Percentiles rank a stretch among this genome's conserved stretches.
Conservation (phyloP, 345 rosid species). For the Clausena lansium region DNA sequence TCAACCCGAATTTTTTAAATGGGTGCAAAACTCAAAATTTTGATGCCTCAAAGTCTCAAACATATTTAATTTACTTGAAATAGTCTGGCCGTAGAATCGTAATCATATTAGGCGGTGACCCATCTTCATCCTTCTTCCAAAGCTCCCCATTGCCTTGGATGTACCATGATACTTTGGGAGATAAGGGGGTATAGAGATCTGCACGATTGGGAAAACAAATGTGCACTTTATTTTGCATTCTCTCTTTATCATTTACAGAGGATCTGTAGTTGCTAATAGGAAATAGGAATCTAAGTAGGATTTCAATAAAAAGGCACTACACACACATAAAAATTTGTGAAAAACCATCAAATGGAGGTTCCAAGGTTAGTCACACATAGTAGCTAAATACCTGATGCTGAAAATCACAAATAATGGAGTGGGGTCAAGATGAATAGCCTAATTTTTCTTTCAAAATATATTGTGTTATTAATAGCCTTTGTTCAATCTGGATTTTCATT, state of each 20-base stretch:
- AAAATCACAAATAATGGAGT: neutral
- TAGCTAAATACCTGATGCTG: neutral
- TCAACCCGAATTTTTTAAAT: neutral
- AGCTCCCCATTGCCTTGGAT: conserved; percentile 61
- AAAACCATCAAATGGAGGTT: no score
- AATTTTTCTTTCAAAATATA: neutral
- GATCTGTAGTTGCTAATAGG: neutral
- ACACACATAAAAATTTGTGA: no score
- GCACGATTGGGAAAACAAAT: conserved; percentile 21
- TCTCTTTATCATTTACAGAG: neutral
- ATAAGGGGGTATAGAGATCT: conserved; percentile 64
- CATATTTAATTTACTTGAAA: conserved; percentile 39
- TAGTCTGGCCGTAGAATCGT: conserved; percentile 54
- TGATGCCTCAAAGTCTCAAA: neutral
- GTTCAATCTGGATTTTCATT: neutral
- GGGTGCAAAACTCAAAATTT: conserved; percentile 6
- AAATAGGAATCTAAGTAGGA: neutral
- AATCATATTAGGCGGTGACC: conserved; percentile 38
- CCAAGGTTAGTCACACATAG: neutral
- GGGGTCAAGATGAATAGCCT: neutral
- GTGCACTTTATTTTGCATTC: neutral
- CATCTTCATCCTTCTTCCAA: conserved; percentile 65
- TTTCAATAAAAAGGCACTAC: neutral
- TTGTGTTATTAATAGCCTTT: neutral
- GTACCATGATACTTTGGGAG: conserved; percentile 70